phyloP scores from a whole-genome alignment of 768 basidiomycete genomes.

The Leccinum incarnatum region DNA sequence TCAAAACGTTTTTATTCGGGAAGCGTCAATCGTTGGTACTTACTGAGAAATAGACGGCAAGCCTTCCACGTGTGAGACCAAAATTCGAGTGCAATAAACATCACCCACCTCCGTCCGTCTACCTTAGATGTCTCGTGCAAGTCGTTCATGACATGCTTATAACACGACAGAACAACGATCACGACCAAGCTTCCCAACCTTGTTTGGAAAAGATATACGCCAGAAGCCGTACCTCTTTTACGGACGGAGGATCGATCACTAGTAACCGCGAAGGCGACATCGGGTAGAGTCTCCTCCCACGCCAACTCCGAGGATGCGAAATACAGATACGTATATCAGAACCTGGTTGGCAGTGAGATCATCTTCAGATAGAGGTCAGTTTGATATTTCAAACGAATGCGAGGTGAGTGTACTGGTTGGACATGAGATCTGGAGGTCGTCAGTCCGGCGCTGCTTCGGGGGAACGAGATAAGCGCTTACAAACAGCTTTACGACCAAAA shows the following conservation, averaged over 20 bases:
- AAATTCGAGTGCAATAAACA: background rate
- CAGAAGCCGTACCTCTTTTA: too few relatives aligned
- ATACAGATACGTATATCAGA: constrained; percentile 63
- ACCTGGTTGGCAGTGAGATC: constrained; percentile 48
- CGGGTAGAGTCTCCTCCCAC: too few relatives aligned
- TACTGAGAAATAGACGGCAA: background rate
- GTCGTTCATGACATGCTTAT: constrained; percentile 61
- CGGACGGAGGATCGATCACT: too few relatives aligned
- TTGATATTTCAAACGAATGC: background rate
- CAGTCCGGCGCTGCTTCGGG: background rate
- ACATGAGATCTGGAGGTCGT: constrained; percentile 50
- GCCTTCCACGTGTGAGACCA: background rate
- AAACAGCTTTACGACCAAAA: constrained; percentile 67
- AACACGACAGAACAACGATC: constrained; percentile 61
- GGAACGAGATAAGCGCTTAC: constrained; percentile 30
- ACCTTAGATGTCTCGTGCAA: constrained; percentile 59
- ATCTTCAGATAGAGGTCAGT: constrained; percentile 28
- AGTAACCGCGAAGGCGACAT: too few relatives aligned
- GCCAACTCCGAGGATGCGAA: constrained; percentile 67
- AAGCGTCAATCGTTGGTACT: constrained; percentile 69
- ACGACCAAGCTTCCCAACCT: constrained; percentile 53
- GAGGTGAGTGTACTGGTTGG: constrained; percentile 47
- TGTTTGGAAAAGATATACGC: too few relatives aligned
- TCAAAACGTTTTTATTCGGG: constrained; percentile 62
- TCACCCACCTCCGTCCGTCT: constrained; percentile 64